Evolutionary conservation across 2,329 filamentous ascomycete genomes (phyloP).

Genomic region (Penicillium expansum): DNA sequence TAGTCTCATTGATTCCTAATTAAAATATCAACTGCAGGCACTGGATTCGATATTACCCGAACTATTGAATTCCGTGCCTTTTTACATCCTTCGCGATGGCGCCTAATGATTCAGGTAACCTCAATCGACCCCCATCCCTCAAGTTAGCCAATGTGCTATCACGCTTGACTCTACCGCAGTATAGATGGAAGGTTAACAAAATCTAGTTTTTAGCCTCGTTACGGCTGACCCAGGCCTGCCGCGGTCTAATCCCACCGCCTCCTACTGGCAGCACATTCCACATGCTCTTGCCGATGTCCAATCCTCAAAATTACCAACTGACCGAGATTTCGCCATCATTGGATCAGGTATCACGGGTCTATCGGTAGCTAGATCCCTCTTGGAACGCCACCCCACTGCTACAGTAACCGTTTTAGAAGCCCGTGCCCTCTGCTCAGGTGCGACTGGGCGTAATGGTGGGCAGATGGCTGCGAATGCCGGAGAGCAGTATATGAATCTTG

Average conservation of each 20-base stretch:
- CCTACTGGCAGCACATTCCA: conserved; percentile 38
- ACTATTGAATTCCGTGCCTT: neutral
- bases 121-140: neutral
- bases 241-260: conserved; percentile 34
- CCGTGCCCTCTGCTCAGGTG: conserved; percentile 36
- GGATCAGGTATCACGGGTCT: conserved; percentile 40
- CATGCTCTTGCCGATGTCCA: conserved; percentile 32
- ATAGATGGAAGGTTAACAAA: neutral
- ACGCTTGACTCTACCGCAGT: neutral
- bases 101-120: neutral
- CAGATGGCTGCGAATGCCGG: conserved; percentile 31
- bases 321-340: conserved; percentile 33
- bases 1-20: no score
- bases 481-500: conserved; percentile 27
- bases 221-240: conserved; percentile 38
- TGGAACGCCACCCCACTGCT: conserved; percentile 25
- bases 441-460: conserved; percentile 40
- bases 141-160: neutral
- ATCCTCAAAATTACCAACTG: conserved; percentile 27
- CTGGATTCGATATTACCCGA: neutral
- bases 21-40: neutral
- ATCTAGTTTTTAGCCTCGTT: conserved; percentile 15
- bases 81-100: neutral
- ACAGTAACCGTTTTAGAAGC: conserved; percentile 37
- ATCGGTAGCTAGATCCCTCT: conserved; percentile 32